Conservation (phyloP, 257 asterid genomes). For the Paulownia fortunei region DNA sequence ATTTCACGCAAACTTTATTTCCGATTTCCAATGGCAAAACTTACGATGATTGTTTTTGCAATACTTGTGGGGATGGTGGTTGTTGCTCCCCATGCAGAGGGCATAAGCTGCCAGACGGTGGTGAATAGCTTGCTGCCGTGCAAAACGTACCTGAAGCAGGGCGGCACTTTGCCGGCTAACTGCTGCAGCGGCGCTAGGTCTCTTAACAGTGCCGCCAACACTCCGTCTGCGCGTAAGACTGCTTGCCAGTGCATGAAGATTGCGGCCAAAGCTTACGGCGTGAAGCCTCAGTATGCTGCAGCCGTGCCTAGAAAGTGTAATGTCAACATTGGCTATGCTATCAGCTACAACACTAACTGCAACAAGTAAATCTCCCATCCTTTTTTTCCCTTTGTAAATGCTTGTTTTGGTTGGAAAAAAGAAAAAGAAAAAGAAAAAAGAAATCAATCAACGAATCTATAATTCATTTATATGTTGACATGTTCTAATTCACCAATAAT, state of each 20-base stretch:
- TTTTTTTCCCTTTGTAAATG: too few relatives aligned
- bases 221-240: slow-evolving; percentile 6
- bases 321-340: slow-evolving; percentile 30
- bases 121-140: slow-evolving; percentile 24
- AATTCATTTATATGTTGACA: too few relatives aligned
- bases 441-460: too few relatives aligned
- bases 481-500: too few relatives aligned
- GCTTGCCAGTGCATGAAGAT: slow-evolving; percentile 37
- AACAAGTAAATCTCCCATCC: too few relatives aligned
- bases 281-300: slow-evolving; percentile 9
- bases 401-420: too few relatives aligned
- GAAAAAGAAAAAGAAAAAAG: too few relatives aligned
- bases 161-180: slow-evolving; percentile 16
- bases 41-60: neutral
- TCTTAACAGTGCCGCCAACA: slow-evolving; percentile 13
- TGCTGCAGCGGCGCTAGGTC: slow-evolving; percentile 39
- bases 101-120: slow-evolving; percentile 28
- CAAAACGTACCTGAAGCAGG: neutral
- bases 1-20: too few relatives aligned
- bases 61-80: slow-evolving; percentile 15
- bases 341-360: slow-evolving; percentile 35
- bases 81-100: neutral
- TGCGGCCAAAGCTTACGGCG: slow-evolving; percentile 13
- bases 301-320: slow-evolving; percentile 16
- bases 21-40: slow-evolving; percentile 32